Evolutionary conservation across 176 grass and related monocot genomes (phyloP).

Genomic region (Triticum turgidum): DNA sequence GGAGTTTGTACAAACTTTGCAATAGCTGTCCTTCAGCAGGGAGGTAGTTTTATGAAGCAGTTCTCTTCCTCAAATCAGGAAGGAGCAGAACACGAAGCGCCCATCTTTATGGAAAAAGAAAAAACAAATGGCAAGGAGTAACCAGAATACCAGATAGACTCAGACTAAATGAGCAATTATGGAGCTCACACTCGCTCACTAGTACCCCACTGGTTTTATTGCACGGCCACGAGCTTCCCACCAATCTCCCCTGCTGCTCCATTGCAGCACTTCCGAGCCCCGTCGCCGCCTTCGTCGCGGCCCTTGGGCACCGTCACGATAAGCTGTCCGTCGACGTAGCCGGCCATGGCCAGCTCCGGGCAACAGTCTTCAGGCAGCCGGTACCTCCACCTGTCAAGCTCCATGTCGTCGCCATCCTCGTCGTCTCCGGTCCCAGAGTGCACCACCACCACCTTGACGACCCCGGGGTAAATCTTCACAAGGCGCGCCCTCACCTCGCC

Average conservation of each 20-base stretch:
- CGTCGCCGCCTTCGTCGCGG: slow-evolving; percentile 19
- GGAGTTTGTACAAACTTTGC: neutral
- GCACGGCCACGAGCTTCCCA: slow-evolving; percentile 47
- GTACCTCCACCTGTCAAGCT: slow-evolving; percentile 69
- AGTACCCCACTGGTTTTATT: slow-evolving; percentile 16
- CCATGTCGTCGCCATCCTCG: slow-evolving; percentile 31
- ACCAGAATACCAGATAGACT: neutral
- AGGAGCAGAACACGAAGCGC: slow-evolving; percentile 1
- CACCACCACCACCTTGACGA: slow-evolving; percentile 75
- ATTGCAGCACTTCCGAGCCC: slow-evolving; percentile 33
- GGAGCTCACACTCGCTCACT: neutral
- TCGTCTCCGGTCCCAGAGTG: slow-evolving; percentile 6
- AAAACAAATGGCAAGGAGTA: slow-evolving; percentile 41
- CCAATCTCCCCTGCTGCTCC: slow-evolving; percentile 25
- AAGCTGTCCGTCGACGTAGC: slow-evolving; percentile 54
- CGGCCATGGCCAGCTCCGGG: slow-evolving; percentile 52
- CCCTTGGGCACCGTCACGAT: slow-evolving; percentile 74
- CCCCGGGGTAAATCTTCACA: slow-evolving; percentile 60
- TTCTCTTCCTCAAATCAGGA: neutral
- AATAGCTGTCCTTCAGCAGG: neutral
- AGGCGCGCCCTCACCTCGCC: slow-evolving; percentile 42
- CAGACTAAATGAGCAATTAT: neutral
- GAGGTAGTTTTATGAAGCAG: slow-evolving; percentile 8
- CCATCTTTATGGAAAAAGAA: slow-evolving; percentile 44
- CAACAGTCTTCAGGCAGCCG: slow-evolving; percentile 53